Conservation (phyloP, 345 rosid species). For the Arabidopsis suecica region DNA sequence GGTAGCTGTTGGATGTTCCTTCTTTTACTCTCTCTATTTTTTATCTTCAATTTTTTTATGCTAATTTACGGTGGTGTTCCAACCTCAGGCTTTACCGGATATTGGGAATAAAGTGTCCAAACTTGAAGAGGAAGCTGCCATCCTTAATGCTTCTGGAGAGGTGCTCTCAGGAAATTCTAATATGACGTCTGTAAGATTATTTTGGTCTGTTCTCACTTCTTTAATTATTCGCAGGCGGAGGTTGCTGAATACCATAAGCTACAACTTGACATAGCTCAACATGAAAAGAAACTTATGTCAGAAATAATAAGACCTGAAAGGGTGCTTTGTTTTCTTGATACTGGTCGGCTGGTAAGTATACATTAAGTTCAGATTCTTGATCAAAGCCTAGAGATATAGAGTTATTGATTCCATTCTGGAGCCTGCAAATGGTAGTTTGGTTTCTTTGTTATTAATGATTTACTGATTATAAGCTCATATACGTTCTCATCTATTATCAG, state of each 20-base stretch:
- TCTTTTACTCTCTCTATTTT: constrained; percentile 15
- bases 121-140: constrained; percentile 93
- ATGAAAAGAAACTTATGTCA: constrained; percentile 90
- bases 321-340: constrained; percentile 80
- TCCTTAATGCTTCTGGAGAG: constrained; percentile 91
- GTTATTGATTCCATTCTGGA: constrained; percentile 2
- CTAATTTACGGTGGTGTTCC: constrained; percentile 25
- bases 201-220: constrained; percentile 32
- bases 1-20: constrained; percentile 52
- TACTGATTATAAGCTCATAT: neutral
- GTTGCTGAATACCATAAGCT: constrained; percentile 90
- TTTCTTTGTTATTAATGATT: neutral
- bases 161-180: constrained; percentile 46
- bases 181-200: constrained; percentile 18
- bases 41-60: constrained; percentile 3
- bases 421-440: constrained; percentile 7
- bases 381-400: constrained; percentile 1
- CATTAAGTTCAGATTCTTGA: constrained; percentile 33
- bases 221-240: constrained; percentile 60
- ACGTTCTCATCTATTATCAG: constrained; percentile 7
- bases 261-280: constrained; percentile 79
- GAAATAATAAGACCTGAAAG: constrained; percentile 98
- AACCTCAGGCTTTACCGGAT: constrained; percentile 80
- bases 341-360: constrained; percentile 89
- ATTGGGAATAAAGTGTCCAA: constrained; percentile 78